Evolutionary conservation across 139 green algal species (phyloP), one percentile per base, ranked within the genome.

Genomic region (Picochlorum sp.): DNA sequence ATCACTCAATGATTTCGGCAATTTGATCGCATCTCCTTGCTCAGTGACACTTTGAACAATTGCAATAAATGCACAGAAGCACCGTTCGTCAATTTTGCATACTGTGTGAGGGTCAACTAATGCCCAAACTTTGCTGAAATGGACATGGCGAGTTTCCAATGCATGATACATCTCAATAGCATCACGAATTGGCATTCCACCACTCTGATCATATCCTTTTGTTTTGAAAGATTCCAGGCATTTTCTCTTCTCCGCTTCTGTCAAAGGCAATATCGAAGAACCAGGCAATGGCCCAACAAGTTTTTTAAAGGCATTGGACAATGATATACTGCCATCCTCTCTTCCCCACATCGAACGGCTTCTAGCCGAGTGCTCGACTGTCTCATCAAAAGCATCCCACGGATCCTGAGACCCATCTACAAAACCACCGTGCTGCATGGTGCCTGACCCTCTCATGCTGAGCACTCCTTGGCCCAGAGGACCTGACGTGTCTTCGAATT

Each of bases 81-180:
- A 20, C 4, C 47, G 8, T 54, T 54, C 47, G 47, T 54, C 47
- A 54, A 54, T 54, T 26, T 21, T 54, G 47, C 47, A 54, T 3
- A 54, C 47, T 26, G 47, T 54, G 6, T 54, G 6, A 26, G 47
- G 47, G n/a, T 54, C 47, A 26, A 54, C 47, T 21, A 54, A 13
- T 8, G 18, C 47, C 47, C 47, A 54, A 54, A 54, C 47, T 54
- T 54, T 54, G 47, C 47, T 54, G n/a, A 54, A 54, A 21, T 54
- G 47, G n/a, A 54, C 47, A 54, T 26, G n/a, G 47, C n/a, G 16
- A 26, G 47, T 54, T 26, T 21, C 47, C 11, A 54, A 20, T 54
- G 16, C n/a, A 21, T 54, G 47, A 21, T 54, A 54, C 47, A 54
- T 54, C 6, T 54, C 47, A 54, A 54, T 54, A 26, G 47, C 47